phyloP scores from a whole-genome alignment of 73 alveolate genomes.

The Vitrella brassicaformis region DNA sequence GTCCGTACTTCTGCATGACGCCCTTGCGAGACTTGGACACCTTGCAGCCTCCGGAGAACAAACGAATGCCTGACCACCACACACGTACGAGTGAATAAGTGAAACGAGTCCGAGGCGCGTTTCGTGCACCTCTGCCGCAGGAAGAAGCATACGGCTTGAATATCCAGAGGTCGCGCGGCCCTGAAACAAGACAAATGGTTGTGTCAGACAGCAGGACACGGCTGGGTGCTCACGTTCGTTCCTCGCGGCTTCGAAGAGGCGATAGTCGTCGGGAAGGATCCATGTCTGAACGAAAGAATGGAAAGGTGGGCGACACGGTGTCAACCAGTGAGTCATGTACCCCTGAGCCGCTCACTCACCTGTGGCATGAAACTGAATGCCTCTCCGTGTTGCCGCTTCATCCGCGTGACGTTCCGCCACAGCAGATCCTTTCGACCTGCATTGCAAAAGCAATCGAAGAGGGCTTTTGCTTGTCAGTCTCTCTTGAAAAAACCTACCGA shows the following conservation, averaged over 20 bases:
- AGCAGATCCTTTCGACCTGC: background rate
- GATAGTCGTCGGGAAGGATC: background rate
- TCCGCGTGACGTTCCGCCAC: background rate
- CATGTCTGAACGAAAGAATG: background rate
- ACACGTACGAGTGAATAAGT: background rate
- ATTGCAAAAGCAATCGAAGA: background rate
- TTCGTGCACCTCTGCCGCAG: slow-evolving; percentile 58
- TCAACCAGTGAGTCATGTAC: too few species aligned
- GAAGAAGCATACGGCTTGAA: slow-evolving; percentile 66
- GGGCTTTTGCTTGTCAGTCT: background rate
- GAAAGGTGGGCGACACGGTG: background rate
- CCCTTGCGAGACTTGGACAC: background rate
- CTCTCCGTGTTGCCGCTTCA: too few species aligned
- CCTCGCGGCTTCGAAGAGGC: background rate
- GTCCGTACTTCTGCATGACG: too few species aligned
- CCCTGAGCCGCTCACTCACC: too few species aligned
- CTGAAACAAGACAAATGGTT: background rate
- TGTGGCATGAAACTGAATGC: too few species aligned
- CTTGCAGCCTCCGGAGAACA: background rate
- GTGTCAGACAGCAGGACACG: background rate
- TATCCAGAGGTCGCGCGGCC: slow-evolving; percentile 30
- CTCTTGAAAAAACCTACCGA: background rate
- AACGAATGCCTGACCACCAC: background rate
- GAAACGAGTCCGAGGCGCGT: background rate
- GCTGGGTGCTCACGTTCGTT: background rate